phyloP scores from a whole-genome alignment of 768 basidiomycete species.

The Calocybe cyanea region DNA sequence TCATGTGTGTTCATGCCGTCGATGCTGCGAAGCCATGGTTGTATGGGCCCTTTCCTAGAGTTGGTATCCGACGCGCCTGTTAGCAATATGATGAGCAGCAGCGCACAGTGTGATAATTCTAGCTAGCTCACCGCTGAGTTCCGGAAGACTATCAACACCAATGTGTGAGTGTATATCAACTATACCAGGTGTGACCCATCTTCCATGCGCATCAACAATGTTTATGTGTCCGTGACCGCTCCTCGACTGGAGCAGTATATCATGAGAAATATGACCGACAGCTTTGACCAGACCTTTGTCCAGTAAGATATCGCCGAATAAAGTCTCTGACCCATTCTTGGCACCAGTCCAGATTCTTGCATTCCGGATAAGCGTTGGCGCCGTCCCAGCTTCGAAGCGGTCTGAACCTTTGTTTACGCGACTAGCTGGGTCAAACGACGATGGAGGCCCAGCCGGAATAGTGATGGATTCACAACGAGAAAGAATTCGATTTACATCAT shows the following conservation, averaged over 20 bases:
- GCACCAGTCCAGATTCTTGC: conserved; percentile 78
- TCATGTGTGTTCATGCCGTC: conserved; percentile 80
- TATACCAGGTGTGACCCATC: conserved; percentile 50
- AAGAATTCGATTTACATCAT: neutral
- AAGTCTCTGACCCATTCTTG: conserved; percentile 48
- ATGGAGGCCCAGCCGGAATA: conserved; percentile 12
- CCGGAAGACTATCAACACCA: conserved; percentile 29
- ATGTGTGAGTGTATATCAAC: conserved; percentile 48
- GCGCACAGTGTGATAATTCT: neutral
- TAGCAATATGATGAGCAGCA: neutral
- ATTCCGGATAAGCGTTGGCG: conserved; percentile 55
- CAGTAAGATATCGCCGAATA: conserved; percentile 59
- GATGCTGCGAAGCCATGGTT: conserved; percentile 65
- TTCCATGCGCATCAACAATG: conserved; percentile 53
- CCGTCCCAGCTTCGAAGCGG: conserved; percentile 51
- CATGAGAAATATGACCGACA: conserved; percentile 38
- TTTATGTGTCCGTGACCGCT: conserved; percentile 19
- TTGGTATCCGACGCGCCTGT: conserved; percentile 51
- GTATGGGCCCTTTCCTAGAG: conserved; percentile 45
- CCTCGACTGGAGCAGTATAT: conserved; percentile 15
- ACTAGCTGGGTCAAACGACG: conserved; percentile 2
- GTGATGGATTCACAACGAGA: conserved; percentile 12
- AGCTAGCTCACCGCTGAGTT: conserved; percentile 21
- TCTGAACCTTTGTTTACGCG: conserved; percentile 38
- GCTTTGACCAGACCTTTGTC: conserved; percentile 60